These are phyloP conservation scores for Beauveria varroae DNA, from an alignment of 2,329 filamentous ascomycete genomes.

Conservation along the genomic window DNA sequence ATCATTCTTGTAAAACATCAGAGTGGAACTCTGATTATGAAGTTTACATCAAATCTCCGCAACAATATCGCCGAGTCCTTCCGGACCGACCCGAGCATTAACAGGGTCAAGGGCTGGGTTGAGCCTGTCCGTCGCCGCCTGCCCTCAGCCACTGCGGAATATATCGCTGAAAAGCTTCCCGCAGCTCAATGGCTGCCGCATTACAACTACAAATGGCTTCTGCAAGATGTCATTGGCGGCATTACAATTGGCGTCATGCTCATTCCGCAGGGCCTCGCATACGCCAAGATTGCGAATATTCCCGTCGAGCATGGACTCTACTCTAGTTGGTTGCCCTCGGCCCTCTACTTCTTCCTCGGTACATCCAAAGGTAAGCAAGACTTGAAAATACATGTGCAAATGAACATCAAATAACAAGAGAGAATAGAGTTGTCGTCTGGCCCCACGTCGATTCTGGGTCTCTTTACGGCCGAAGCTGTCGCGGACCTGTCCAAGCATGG, in stretches of 20 bases:
- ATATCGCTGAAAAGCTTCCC: constrained; percentile 53
- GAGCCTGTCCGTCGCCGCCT: constrained; percentile 23
- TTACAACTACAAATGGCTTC: constrained; percentile 53
- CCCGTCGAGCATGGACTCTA: constrained; percentile 54
- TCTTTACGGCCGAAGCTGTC: constrained; percentile 56
- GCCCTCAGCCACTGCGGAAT: constrained; percentile 46
- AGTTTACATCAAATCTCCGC: constrained; percentile 15
- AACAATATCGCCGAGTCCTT: constrained; percentile 15
- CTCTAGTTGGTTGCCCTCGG: constrained; percentile 51
- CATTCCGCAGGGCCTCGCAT: constrained; percentile 55
- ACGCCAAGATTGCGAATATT: constrained; percentile 54
- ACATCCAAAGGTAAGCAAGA: constrained; percentile 47
- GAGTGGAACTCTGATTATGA: constrained; percentile 13
- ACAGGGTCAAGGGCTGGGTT: constrained; percentile 19
- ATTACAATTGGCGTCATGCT: constrained; percentile 53
- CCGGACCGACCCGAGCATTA: constrained; percentile 21
- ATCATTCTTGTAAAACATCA: not conserved
- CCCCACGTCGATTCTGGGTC: constrained; percentile 56
- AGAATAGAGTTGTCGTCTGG: constrained; percentile 50
- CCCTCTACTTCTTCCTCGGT: constrained; percentile 52
- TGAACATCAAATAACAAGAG: not conserved
- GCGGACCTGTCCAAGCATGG: constrained; percentile 40
- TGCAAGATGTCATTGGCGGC: constrained; percentile 55
- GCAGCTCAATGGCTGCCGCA: constrained; percentile 55
- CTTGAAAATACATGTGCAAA: not conserved